Evolutionary conservation across 148 eudicot species (phyloP).

Genomic region (Camellia granthamiana): DNA sequence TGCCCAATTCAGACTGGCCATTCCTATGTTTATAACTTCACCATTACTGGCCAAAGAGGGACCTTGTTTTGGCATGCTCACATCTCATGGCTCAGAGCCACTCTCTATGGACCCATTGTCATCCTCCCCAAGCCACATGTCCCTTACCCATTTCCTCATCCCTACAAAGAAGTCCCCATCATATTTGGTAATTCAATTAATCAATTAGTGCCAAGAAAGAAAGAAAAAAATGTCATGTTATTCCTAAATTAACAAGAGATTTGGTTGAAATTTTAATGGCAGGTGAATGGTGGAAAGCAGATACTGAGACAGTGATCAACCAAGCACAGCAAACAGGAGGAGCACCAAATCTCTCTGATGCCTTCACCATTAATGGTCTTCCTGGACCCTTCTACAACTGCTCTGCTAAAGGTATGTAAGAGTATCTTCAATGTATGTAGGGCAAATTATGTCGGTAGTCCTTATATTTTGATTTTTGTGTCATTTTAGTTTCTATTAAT

Average conservation of each 20-base stretch:
- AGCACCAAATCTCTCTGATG: slow-evolving; percentile 41
- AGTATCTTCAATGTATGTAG: no score
- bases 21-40: slow-evolving; percentile 28
- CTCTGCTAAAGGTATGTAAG: slow-evolving; percentile 31
- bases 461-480: no score
- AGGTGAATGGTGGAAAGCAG: slow-evolving; percentile 48
- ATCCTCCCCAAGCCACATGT: slow-evolving; percentile 25
- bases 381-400: slow-evolving; percentile 42
- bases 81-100: slow-evolving; percentile 28
- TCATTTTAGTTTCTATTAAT: no score
- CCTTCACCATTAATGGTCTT: slow-evolving; percentile 39
- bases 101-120: slow-evolving; percentile 30
- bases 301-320: slow-evolving; percentile 29
- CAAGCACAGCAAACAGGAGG: slow-evolving; percentile 33
- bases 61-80: slow-evolving; percentile 37
- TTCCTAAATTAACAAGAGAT: background rate
- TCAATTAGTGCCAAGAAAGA: background rate
- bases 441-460: no score
- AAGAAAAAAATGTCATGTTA: background rate
- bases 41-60: slow-evolving; percentile 31
- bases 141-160: slow-evolving; percentile 28
- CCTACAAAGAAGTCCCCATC: slow-evolving; percentile 32
- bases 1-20: slow-evolving; percentile 33
- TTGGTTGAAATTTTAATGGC: background rate
- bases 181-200: slow-evolving; percentile 21